Evolutionary conservation across 2,329 filamentous ascomycete species (phyloP).

Genomic region (Endothia cerciana): DNA sequence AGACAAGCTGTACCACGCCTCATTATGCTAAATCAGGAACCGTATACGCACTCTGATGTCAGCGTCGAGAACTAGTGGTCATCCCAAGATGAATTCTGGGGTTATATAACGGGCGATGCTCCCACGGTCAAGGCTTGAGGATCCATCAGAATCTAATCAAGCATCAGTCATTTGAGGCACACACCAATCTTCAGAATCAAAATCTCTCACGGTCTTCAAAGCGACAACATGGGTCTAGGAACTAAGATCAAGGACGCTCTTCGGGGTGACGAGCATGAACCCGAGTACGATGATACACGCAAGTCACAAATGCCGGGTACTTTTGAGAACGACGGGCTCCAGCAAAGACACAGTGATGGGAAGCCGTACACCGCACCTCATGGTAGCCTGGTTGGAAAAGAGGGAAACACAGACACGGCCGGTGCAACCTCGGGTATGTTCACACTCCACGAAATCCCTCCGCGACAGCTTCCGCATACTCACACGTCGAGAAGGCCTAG

Average conservation of each 20-base stretch:
- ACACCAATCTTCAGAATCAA: neutral
- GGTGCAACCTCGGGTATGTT: slow-evolving; percentile 10
- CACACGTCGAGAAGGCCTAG: neutral
- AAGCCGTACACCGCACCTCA: slow-evolving; percentile 23
- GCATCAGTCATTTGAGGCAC: neutral
- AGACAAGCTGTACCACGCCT: no score
- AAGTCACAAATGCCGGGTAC: slow-evolving; percentile 27
- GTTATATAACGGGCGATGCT: neutral
- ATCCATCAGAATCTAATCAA: neutral
- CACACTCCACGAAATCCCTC: neutral
- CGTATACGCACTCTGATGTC: slow-evolving; percentile 13
- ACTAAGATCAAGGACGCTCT: slow-evolving; percentile 35
- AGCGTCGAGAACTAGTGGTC: neutral
- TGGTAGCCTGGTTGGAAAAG: slow-evolving; percentile 17
- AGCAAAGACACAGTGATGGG: slow-evolving; percentile 28
- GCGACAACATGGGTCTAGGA: slow-evolving; percentile 33
- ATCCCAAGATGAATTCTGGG: neutral
- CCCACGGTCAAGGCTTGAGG: neutral
- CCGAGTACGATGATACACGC: neutral
- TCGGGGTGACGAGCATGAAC: slow-evolving; percentile 29
- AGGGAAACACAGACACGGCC: slow-evolving; percentile 13
- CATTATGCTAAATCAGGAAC: neutral
- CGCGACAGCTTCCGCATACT: neutral
- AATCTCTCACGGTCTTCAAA: neutral
- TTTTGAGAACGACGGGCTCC: slow-evolving; percentile 29